phyloP scores from a whole-genome alignment of 495 filamentous ascomycete species.

The Darksidea phi region DNA sequence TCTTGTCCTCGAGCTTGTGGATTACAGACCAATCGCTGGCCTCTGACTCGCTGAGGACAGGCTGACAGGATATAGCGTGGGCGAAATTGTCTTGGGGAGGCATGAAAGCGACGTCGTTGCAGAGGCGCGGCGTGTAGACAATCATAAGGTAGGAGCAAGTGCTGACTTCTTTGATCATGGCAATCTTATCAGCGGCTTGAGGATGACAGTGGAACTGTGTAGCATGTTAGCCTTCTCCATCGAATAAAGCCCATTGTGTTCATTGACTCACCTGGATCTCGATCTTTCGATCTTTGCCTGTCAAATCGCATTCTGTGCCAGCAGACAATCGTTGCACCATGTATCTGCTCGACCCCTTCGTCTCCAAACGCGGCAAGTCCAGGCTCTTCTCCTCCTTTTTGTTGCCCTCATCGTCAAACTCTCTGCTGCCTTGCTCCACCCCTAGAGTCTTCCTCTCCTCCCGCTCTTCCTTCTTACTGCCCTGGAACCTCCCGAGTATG shows the following conservation, averaged over 20 bases:
- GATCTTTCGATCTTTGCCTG: slow-evolving; percentile 76
- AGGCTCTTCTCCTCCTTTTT: slow-evolving; percentile 40
- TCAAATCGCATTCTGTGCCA: slow-evolving; percentile 91
- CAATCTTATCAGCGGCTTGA: slow-evolving; percentile 76
- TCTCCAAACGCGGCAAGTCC: slow-evolving; percentile 42
- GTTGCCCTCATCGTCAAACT: slow-evolving; percentile 37
- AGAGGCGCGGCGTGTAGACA: slow-evolving; percentile 88
- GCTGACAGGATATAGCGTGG: slow-evolving; percentile 73
- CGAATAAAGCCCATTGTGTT: not conserved
- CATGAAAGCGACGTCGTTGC: slow-evolving; percentile 87
- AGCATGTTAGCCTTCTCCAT: slow-evolving; percentile 7
- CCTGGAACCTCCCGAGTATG: slow-evolving; percentile 64
- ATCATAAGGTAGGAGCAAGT: slow-evolving; percentile 96
- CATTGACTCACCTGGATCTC: slow-evolving; percentile 64
- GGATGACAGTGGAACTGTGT: slow-evolving; percentile 85
- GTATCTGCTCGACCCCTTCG: slow-evolving; percentile 79
- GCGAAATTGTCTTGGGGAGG: slow-evolving; percentile 79
- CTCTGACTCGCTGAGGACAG: slow-evolving; percentile 63
- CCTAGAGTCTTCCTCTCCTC: slow-evolving; percentile 36
- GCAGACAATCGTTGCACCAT: slow-evolving; percentile 82
- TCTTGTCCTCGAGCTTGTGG: slow-evolving; percentile 38
- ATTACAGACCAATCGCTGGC: slow-evolving; percentile 56
- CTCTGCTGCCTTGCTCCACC: slow-evolving; percentile 42
- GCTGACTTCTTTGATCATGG: slow-evolving; percentile 90
- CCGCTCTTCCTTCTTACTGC: slow-evolving; percentile 23